Evolutionary conservation across 1,284 basidiomycete genomes (phyloP), one percentile per base, ranked within the genome.

Genomic region (Malassezia caprae): DNA sequence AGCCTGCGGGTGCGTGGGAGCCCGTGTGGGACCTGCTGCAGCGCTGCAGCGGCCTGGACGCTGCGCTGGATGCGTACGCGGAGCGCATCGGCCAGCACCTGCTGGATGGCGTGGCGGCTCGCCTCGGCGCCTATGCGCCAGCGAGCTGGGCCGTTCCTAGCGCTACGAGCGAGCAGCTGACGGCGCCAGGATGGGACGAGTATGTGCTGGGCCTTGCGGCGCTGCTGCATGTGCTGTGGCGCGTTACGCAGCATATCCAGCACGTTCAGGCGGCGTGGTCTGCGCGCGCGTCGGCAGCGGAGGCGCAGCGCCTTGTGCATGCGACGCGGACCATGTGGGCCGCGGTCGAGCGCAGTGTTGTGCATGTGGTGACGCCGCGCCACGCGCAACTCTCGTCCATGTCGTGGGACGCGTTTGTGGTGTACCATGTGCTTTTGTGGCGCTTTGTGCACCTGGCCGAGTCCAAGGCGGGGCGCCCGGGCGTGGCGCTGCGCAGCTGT

Each of bases 361-460:
- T 44, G 34, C 19, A 35, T 4, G 23, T 44, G 27, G 77, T 96
- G 28, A 79, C 82, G 41, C 78, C 83, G 4, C 83, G 93, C 15
- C 49, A 60, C 2, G 17, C 31, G 78, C 83, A 85, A 57, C 88
- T 94, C 69, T 80, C 85, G 0, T 75, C 80, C 7, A 79, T 96
- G 19, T 78, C 83, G 27, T 76, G 96, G 35, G 76, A 79, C 1
- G 81, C 83, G 31, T 98, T 96, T 77, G 78, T 89, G 35, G 80
- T 80, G 24, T 78, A 96, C 51, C 94, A 91, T 78, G 83, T 84
- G 58, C 81, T 83, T 62, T 85, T 85, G 11, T 96, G 90, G 90
- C 77, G 80, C 37, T 96, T 96, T 69, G 88, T 96, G 23, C 80
- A 93, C 8, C 80, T 80, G 56, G 89, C 86, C 63, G 93, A 98